Percentiles rank a stretch among this genome's conserved stretches.
phyloP scores from a whole-genome alignment of 1,284 basidiomycete genomes.

The Apiotrichum veenhuisii region DNA sequence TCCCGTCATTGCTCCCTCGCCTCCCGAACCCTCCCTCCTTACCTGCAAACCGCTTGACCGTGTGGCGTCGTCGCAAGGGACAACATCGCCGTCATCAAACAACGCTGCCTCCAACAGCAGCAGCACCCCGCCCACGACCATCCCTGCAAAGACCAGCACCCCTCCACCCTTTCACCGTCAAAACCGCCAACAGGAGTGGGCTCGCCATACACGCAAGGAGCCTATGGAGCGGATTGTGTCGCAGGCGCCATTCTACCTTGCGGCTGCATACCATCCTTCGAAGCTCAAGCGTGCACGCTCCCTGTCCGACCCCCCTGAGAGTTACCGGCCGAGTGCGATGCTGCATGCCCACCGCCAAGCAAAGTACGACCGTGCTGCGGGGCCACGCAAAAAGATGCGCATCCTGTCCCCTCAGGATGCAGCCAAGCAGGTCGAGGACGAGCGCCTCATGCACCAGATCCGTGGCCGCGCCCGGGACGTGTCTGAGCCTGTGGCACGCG shows the following conservation, averaged over 20 bases:
- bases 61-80: conserved; percentile 7
- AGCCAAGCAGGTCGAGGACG: conserved; percentile 15
- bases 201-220: conserved; percentile 9
- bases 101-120: not conserved
- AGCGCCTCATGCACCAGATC: conserved; percentile 21
- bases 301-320: conserved; percentile 21
- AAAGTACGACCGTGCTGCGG: conserved; percentile 13
- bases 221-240: conserved; percentile 21
- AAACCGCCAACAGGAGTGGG: conserved; percentile 6
- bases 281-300: conserved; percentile 19
- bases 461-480: conserved; percentile 22
- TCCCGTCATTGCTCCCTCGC: not conserved
- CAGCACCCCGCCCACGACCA: not conserved
- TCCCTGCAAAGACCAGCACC: not conserved
- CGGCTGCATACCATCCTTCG: conserved; percentile 1
- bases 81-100: not conserved
- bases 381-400: conserved; percentile 19
- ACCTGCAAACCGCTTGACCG: conserved; percentile 20
- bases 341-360: conserved; percentile 12
- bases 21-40: conserved; percentile 10
- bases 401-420: conserved; percentile 19
- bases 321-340: conserved; percentile 11
- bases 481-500: conserved; percentile 26
- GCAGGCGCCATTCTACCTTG: conserved; percentile 6
- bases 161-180: not conserved